These are phyloP conservation scores for Cutaneotrichosporon curvatum DNA, from an alignment of 1,284 basidiomycete species.

Conservation along the genomic window DNA sequence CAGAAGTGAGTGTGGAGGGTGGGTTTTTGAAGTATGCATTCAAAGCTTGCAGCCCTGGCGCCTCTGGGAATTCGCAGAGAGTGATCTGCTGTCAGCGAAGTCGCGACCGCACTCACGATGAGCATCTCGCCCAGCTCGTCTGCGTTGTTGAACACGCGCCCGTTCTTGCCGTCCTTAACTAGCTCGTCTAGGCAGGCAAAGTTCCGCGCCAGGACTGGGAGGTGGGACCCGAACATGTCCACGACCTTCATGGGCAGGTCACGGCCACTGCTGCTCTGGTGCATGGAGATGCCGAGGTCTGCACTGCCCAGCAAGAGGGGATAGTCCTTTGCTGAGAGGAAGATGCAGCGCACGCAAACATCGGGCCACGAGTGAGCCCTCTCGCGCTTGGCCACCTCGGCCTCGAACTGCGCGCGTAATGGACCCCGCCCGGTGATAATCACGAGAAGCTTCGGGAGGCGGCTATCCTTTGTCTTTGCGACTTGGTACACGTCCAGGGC, in stretches of 20 bases:
- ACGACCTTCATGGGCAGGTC: conserved; percentile 99
- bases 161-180: conserved; percentile 76
- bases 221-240: conserved; percentile 95
- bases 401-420: conserved; percentile 66
- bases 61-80: conserved; percentile 57
- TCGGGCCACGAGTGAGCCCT: conserved; percentile 59
- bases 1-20: background rate
- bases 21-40: conserved; percentile 35
- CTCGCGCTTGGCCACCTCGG: conserved; percentile 56
- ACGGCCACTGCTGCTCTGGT: conserved; percentile 79
- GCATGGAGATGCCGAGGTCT: conserved; percentile 85
- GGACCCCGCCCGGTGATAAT: conserved; percentile 92
- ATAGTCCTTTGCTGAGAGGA: conserved; percentile 84
- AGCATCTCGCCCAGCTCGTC: conserved; percentile 65
- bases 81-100: conserved; percentile 49
- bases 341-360: conserved; percentile 75
- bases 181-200: conserved; percentile 85
- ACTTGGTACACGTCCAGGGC: conserved; percentile 57
- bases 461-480: conserved; percentile 9
- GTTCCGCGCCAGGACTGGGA: conserved; percentile 84
- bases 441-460: conserved; percentile 67
- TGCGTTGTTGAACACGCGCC: conserved; percentile 67
- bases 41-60: conserved; percentile 52
- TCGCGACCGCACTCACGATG: conserved; percentile 51
- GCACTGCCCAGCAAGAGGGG: conserved; percentile 78